Evolutionary conservation across 768 basidiomycete genomes (phyloP), one percentile per base, ranked within the genome.

Genomic region (Russula foetens): DNA sequence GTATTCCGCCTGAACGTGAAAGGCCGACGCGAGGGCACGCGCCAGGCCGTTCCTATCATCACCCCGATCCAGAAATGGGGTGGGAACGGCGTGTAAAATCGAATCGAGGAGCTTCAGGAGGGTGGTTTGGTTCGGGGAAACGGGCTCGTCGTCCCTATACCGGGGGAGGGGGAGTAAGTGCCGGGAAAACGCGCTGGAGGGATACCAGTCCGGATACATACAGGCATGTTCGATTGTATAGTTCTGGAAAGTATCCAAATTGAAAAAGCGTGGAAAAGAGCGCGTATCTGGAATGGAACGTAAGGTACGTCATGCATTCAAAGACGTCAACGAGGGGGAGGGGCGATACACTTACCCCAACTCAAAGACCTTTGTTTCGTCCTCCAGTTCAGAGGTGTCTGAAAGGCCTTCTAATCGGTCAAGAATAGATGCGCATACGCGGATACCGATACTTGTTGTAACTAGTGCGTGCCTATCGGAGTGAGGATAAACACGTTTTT

Each of bases 71-170:
- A 21, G 23, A 45, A 60, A 41, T 31, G 43, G 48, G 14, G 39
- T 54, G 28, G 74, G 53, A 33, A 51, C 14, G 38, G 83, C 79
- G 63, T 90, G 87, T 56, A 93, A 75, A 69, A 90, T 87, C 1
- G 91, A 88, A 69, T 96, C 94, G 14, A 94, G 75, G 17, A 96
- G 76, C 72, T 94, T 95, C 59, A 97, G 81, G 12, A 96, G 74
- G n/a, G 83, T 88, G 4, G 85, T 91, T 71, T 96, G 94, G 65
- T 88, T 85, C 0, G 92, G 90, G 6, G 90, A 84, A 43, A 94
- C 81, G 14, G 84, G 77, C 73, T 93, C 92, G 48, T 80, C 83
- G 24, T 73, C 62, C 59, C 90, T 90, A 70, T 53, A 26, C n/a
- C n/a, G n/a, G n/a, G n/a, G n/a, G 12, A 15, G 15, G 6, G 53